phyloP scores from a whole-genome alignment of 2,329 filamentous ascomycete genomes.

The Coniosporium uncinatum region DNA sequence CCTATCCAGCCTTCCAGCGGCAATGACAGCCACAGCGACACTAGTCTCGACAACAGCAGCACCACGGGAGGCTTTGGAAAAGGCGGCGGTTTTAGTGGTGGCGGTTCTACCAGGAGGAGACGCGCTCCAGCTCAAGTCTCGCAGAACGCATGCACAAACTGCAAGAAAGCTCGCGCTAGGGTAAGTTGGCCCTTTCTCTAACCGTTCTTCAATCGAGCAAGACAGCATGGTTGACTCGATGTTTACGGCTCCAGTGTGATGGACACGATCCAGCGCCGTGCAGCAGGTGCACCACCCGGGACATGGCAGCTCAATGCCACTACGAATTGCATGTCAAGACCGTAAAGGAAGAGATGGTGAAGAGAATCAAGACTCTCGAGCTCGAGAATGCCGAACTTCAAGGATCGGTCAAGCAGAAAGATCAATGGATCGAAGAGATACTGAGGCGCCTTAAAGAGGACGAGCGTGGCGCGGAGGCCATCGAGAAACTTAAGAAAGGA shows the following conservation, averaged over 20 bases:
- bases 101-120: no score
- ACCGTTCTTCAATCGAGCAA: no score
- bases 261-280: slow-evolving; percentile 14
- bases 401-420: slow-evolving; percentile 9
- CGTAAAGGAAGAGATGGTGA: slow-evolving; percentile 18
- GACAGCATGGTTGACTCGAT: no score
- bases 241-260: slow-evolving; percentile 14
- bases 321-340: slow-evolving; percentile 21
- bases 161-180: slow-evolving; percentile 19
- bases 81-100: no score
- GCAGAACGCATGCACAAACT: slow-evolving; percentile 18
- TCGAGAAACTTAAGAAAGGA: not conserved
- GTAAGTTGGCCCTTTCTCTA: slow-evolving; percentile 11
- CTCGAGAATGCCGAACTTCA: slow-evolving; percentile 12
- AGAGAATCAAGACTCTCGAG: slow-evolving; percentile 16
- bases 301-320: slow-evolving; percentile 13
- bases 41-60: no score
- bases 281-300: slow-evolving; percentile 13
- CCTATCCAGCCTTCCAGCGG: no score
- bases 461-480: slow-evolving; percentile 12
- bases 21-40: no score
- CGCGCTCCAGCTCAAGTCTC: slow-evolving; percentile 15
- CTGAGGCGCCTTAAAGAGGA: slow-evolving; percentile 1
- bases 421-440: slow-evolving; percentile 9
- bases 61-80: no score